These are phyloP conservation scores for Zymoseptoria brevis DNA, from an alignment of 2,329 filamentous ascomycete genomes.

Conservation along the genomic window DNA sequence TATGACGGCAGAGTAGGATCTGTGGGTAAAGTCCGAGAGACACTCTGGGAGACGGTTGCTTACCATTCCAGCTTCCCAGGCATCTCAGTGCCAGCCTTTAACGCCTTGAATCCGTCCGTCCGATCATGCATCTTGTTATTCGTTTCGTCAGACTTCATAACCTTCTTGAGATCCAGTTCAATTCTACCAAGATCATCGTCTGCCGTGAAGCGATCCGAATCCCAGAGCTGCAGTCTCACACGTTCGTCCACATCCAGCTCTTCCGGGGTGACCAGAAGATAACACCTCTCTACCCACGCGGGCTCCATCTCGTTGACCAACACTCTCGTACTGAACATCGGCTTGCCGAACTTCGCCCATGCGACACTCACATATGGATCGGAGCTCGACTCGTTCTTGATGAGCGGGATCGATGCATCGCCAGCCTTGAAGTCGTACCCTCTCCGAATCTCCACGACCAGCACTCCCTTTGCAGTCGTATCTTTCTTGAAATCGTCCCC, in stretches of 20 bases:
- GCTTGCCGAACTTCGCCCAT: conserved; percentile 71
- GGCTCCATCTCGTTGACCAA: conserved; percentile 59
- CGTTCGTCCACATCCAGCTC: conserved; percentile 61
- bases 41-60: no score
- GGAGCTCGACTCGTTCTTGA: conserved; percentile 50
- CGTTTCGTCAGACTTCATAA: conserved; percentile 54
- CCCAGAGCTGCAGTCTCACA: conserved; percentile 64
- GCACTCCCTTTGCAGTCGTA: conserved; percentile 54
- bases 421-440: conserved; percentile 65
- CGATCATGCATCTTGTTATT: conserved; percentile 56
- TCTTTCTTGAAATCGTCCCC: conserved; percentile 76
- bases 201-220: conserved; percentile 63
- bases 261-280: conserved; percentile 60
- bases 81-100: conserved; percentile 59
- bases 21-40: no score
- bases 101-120: conserved; percentile 56
- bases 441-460: conserved; percentile 58
- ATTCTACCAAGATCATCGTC: conserved; percentile 69
- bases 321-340: conserved; percentile 58
- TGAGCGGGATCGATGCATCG: conserved; percentile 54
- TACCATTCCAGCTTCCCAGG: conserved; percentile 57
- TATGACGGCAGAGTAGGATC: no score
- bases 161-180: conserved; percentile 56
- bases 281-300: conserved; percentile 62
- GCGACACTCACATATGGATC: conserved; percentile 66